A percentile compares a stretch with the other conserved stretches of the same genome.
phyloP scores from a whole-genome alignment of 768 basidiomycete species.

The Hericium rajendrae region DNA sequence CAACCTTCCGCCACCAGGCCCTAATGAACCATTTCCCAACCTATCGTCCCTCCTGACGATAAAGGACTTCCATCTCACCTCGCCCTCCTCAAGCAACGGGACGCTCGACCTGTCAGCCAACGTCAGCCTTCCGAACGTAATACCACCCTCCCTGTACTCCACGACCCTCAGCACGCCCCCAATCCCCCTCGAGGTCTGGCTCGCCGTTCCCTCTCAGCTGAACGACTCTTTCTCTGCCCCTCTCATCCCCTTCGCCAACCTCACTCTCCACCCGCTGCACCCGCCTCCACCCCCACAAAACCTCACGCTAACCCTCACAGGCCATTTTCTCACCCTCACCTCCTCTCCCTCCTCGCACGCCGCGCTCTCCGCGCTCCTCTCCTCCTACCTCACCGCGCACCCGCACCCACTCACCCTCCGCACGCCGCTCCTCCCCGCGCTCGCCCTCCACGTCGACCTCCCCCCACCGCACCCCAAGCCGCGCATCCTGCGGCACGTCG shows the following conservation, averaged over 20 bases:
- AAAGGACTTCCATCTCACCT: conserved; percentile 40
- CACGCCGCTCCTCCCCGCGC: conserved; percentile 41
- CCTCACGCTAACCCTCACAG: conserved; percentile 47
- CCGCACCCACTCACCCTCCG: conserved; percentile 50
- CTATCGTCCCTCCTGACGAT: conserved; percentile 53
- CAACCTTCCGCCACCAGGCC: conserved; percentile 53
- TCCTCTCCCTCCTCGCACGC: conserved; percentile 21
- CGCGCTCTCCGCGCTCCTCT: conserved; percentile 51
- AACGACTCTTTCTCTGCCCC: conserved; percentile 7
- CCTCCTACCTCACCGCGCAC: conserved; percentile 50
- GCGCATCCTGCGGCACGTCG: conserved; percentile 58
- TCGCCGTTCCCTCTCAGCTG: conserved; percentile 25
- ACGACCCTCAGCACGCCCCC: conserved; percentile 44
- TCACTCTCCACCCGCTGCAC: conserved; percentile 43
- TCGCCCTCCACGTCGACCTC: conserved; percentile 41
- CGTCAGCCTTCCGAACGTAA: conserved; percentile 52
- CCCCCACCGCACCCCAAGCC: conserved; percentile 60
- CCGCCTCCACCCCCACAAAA: conserved; percentile 40
- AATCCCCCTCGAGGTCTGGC: conserved; percentile 52
- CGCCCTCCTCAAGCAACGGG: conserved; percentile 9
- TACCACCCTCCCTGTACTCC: conserved; percentile 38
- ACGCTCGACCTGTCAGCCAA: conserved; percentile 29
- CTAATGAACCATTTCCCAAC: conserved; percentile 39
- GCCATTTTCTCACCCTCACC: conserved; percentile 41
- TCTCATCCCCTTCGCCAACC: conserved; percentile 41